Base-by-base conservation (phyloP, 495 filamentous ascomycete genomes). In the Penicillium arizonense region DNA sequence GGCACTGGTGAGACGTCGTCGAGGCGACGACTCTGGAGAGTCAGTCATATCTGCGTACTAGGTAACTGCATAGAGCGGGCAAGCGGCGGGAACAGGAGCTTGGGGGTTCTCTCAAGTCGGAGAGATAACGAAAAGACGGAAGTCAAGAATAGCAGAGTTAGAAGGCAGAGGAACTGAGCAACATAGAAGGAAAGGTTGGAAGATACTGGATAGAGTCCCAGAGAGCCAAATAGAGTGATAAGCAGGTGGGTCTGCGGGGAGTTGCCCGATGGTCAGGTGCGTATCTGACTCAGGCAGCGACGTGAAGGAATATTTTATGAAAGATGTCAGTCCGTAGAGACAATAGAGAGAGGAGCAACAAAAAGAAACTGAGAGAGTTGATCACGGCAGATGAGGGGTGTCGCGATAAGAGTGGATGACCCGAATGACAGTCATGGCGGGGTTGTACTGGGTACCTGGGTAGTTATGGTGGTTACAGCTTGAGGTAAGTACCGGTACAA, bases 1-100 rank as follows among this genome's bases (percentile, higher is more conserved):
- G 55, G 62, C 51, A 56, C 61, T 61, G 36, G 53, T 47, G 9
- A 61, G 56, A 58, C 59, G 68, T 57, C 72, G 69, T 55, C 45
- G 56, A 35, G 56, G 51, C 62, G 68, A 65, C 56, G 68, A 65
- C 56, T 69, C 68, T 59, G 64, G 51, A 69, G 62, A 49, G 69
- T 74, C 65, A 74, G 73, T 63, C 75, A 77, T 77, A 47, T 53
- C 61, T 46, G 56, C 28, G 44, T 44, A 18, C 35, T 42, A 38
- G 28, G 28, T 7, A 41, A 43, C 12, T 50, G 43, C 46, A 61
- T 59, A 32, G 32, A 49, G 55, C 10, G 44, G 38, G 37, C 38
- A 39, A 21, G 34, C 18, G 49, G 23, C 20, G 26, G 16, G 23
- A 42, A 34, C 37, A 41, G 55, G 30, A 47, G 47, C 43, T 44